Conservation (phyloP, 2,329 filamentous ascomycete species). For the Dactylellina haptotyla region DNA sequence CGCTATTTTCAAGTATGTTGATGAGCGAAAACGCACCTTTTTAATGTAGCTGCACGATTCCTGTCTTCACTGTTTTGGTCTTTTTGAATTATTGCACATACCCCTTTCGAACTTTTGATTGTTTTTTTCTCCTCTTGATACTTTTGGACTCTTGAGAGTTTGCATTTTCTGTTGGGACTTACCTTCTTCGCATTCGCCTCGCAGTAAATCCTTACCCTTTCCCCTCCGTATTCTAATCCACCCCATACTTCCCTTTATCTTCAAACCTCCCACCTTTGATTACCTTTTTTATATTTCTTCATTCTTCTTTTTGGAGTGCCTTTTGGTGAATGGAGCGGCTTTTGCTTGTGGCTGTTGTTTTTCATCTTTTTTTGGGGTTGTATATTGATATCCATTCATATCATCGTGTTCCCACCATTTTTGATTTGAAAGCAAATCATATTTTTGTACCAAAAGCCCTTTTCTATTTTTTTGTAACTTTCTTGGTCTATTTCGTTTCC, state of each 20-base stretch:
- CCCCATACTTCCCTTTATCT: neutral
- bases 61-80: conserved; percentile 1
- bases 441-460: neutral
- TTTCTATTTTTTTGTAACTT: neutral
- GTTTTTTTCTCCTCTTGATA: neutral
- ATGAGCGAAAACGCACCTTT: conserved; percentile 14
- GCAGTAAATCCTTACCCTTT: neutral
- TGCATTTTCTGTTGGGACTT: neutral
- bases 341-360: too few relatives aligned
- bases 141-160: neutral
- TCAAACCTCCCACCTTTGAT: neutral
- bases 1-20: conserved; percentile 12
- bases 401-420: too few relatives aligned
- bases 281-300: neutral
- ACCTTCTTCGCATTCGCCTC: neutral
- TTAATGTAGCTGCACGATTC: conserved; percentile 42
- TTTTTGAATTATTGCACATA: conserved; percentile 11
- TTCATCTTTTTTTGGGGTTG: neutral
- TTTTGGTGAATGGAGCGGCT: neutral
- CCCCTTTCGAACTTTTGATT: neutral
- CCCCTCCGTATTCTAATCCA: neutral
- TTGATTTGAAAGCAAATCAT: too few relatives aligned
- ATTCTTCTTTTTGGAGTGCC: neutral
- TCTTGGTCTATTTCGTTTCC: neutral
- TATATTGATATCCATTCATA: neutral